Base-by-base conservation (phyloP, 371 early-diverging fungal genomes). In the Rhizopus stolonifer region DNA sequence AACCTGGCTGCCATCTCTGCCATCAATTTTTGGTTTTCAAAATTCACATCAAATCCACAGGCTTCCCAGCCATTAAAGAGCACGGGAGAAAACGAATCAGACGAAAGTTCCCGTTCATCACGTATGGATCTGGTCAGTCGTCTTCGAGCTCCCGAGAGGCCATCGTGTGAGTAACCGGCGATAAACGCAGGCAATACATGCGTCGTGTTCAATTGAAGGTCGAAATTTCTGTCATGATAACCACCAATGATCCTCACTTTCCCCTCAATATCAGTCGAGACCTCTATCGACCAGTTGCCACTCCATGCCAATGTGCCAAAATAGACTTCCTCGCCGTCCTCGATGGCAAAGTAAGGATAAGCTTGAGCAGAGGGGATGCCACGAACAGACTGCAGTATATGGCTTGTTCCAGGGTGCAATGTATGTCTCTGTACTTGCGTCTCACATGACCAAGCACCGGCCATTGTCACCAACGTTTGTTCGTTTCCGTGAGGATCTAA, bases 21-120 rank as follows among this genome's bases (percentile, higher is more conserved):
- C 49, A 68, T 53, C 0, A 22, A 32, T 15, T 56, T 39, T 31
- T 70, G 72, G 18, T 67, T 65, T 5, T 70, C 63, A 6, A 53
- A 22, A 3, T 61, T 64, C 25, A 65, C 56, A 29, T 60, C 36
- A 46, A 75, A 72, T 3, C 62, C 60, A 46, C 64, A 60, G 2
- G 73, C 76, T 40, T 77, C 78, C 79, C 76, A 78, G 1, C 69
- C 69, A 18, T 78, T 78, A 33, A 67, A 70, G 4, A 78, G 54
- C 0, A 78, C 69, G 17, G 76, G 40, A 49, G 54, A 17, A 22
- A 36, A 1, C 14, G 0, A 47, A n/a, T 24, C 52, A 40, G 3
- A 45, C 31, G 2, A 19, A n/a, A 0, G 38, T 11, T 60, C 52
- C n/a, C 46, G 42, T 22, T 56, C 48, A 18, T 44, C 36, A 29